Percentiles rank a stretch among this genome's conserved stretches.
Conservation (phyloP, 2,329 filamentous ascomycete species). For the Sclerotinia borealis region DNA sequence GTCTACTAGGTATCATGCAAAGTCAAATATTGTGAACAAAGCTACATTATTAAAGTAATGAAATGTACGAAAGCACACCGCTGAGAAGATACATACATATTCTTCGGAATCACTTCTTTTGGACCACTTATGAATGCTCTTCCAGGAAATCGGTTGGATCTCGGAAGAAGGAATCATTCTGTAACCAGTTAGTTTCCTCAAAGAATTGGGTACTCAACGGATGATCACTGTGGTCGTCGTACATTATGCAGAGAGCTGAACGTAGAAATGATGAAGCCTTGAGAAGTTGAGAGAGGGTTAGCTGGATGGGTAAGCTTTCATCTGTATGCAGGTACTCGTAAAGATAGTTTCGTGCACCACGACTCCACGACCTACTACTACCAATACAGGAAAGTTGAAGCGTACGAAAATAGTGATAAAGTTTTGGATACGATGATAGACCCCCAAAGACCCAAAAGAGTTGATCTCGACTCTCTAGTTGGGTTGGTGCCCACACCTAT, state of each 20-base stretch:
- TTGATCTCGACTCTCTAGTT: background rate
- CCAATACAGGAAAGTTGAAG: background rate
- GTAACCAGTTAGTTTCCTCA: background rate
- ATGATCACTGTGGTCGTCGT: background rate
- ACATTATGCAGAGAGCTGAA: background rate
- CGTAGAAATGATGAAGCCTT: background rate
- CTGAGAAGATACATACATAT: background rate
- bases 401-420: background rate
- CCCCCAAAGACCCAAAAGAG: background rate
- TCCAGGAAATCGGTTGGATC: conserved; percentile 8
- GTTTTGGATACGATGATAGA: background rate
- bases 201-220: background rate
- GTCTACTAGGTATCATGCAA: conserved; percentile 6
- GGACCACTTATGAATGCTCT: background rate
- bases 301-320: background rate
- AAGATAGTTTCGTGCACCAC: background rate
- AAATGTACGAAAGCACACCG: conserved; percentile 5
- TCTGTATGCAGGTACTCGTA: conserved; percentile 8
- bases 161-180: background rate
- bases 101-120: conserved; percentile 4
- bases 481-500: background rate
- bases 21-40: conserved; percentile 4
- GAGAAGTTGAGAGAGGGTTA: too few relatives aligned
- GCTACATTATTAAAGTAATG: background rate
- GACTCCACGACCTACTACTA: background rate